Evolutionary conservation across 208 protist species (phyloP).

Genomic region (Naegleria lovaniensis): DNA sequence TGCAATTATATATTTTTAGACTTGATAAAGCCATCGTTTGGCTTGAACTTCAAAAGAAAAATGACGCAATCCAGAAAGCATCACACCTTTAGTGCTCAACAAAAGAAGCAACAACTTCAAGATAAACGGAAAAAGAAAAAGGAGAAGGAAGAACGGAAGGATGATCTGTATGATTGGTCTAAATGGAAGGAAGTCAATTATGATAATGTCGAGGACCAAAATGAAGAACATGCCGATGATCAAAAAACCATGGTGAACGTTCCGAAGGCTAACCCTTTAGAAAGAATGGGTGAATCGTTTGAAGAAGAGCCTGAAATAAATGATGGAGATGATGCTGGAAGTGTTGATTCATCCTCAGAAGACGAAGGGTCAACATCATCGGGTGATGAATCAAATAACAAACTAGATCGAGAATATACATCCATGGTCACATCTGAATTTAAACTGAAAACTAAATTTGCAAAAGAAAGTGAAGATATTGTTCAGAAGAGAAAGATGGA

Average conservation of each 20-base stretch:
- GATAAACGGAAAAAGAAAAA: neutral
- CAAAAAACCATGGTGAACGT: neutral
- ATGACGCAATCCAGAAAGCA: neutral
- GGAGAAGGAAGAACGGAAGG: neutral
- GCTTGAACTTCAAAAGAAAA: neutral
- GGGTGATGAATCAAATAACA: neutral
- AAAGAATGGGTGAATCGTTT: neutral
- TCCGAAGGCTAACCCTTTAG: neutral
- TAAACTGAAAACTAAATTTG: neutral
- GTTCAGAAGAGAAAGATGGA: neutral
- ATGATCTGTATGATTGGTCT: neutral
- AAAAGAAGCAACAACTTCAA: neutral
- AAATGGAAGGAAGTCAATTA: neutral
- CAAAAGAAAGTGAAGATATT: neutral
- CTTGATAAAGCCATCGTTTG: no score
- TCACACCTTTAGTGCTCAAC: neutral
- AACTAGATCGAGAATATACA: neutral
- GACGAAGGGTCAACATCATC: neutral
- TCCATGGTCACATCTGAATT: neutral
- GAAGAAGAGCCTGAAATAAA: neutral
- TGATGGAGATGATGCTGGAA: neutral
- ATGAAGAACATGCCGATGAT: neutral
- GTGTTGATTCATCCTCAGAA: neutral
- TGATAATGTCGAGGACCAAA: neutral
- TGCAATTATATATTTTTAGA: no score